Conservation (phyloP, 495 filamentous ascomycete species). For the Aspergillus ellipticus region DNA sequence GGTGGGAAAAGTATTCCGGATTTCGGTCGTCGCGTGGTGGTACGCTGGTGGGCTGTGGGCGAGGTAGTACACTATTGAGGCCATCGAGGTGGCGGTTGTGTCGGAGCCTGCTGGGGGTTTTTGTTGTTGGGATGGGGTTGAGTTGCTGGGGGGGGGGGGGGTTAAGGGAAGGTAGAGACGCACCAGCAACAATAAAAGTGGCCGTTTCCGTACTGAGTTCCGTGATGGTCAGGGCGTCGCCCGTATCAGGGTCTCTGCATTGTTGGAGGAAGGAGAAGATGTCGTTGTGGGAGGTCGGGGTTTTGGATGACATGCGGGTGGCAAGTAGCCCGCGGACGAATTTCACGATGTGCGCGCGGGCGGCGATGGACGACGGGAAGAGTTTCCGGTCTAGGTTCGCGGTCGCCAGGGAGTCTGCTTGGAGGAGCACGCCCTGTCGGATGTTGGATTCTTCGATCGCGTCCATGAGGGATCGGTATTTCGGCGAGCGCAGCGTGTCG, state of each 20-base stretch:
- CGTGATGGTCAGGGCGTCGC: background rate
- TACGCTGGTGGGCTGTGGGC: constrained; percentile 34
- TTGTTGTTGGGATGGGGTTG: background rate
- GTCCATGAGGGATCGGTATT: constrained; percentile 17
- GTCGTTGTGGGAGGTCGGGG: background rate
- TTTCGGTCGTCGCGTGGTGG: constrained; percentile 31
- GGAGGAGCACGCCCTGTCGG: constrained; percentile 1
- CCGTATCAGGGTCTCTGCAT: background rate
- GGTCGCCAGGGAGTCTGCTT: background rate
- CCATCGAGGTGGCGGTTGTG: constrained; percentile 19
- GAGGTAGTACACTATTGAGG: constrained; percentile 51
- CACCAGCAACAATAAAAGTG: background rate
- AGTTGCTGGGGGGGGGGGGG: background rate
- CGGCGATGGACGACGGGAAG: background rate
- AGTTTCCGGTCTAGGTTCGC: background rate
- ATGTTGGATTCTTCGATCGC: constrained; percentile 16
- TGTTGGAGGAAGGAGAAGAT: background rate
- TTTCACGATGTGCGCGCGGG: background rate
- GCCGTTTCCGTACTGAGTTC: background rate
- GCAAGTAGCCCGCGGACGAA: background rate
- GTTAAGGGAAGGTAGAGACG: background rate
- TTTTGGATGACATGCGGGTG: background rate
- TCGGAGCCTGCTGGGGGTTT: constrained; percentile 9
- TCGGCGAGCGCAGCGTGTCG: background rate
- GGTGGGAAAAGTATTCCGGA: constrained; percentile 34